Conservation (phyloP, 176 grass and related monocot genomes). For the Canna indica region DNA sequence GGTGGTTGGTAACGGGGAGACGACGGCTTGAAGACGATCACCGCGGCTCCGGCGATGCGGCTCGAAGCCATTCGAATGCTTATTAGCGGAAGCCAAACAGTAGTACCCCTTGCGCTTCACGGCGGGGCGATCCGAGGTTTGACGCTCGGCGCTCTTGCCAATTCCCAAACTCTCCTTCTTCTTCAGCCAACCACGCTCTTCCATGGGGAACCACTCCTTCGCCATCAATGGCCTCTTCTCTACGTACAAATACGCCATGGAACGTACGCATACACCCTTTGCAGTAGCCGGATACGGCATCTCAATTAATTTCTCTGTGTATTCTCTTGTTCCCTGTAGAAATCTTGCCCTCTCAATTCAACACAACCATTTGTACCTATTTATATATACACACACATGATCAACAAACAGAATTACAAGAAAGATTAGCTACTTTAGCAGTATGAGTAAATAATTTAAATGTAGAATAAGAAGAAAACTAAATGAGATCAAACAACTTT, state of each 20-base stretch:
- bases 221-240: not conserved
- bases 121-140: not conserved
- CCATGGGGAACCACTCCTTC: not conserved
- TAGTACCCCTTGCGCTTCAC: not conserved
- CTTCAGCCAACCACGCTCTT: conserved; percentile 1
- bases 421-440: too few relatives aligned
- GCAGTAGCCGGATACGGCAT: not conserved
- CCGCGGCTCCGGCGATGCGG: not conserved
- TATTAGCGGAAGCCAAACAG: not conserved
- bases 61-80: not conserved
- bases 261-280: not conserved
- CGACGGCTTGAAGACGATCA: not conserved
- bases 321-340: not conserved
- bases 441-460: not conserved
- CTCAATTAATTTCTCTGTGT: not conserved
- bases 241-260: not conserved
- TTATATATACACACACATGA: too few relatives aligned
- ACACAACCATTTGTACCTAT: too few relatives aligned
- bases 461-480: not conserved
- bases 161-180: not conserved
- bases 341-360: not conserved
- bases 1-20: not conserved
- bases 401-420: not conserved
- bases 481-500: not conserved
- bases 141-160: not conserved